These are phyloP conservation scores for Comarum palustre DNA, from an alignment of 306 rosid genomes.

Conservation along the genomic window DNA sequence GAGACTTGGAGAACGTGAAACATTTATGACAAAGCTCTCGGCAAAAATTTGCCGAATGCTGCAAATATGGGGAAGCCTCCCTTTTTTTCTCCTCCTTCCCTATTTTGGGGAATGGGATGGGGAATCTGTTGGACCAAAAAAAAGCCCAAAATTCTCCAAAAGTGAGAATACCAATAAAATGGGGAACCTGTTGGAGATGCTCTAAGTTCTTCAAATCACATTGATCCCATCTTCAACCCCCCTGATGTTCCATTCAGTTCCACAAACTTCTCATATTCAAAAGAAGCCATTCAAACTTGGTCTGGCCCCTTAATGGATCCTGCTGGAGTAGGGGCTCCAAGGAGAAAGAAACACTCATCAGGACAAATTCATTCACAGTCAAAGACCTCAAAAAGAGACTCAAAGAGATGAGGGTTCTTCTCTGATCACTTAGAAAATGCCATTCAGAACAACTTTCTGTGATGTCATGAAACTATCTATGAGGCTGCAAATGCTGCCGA, in stretches of 20 bases:
- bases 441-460: slow-evolving; percentile 27
- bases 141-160: too few relatives aligned
- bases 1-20: too few relatives aligned
- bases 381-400: slow-evolving; percentile 51
- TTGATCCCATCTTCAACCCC: slow-evolving; percentile 81
- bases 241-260: slow-evolving; percentile 90
- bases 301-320: slow-evolving; percentile 88
- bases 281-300: slow-evolving; percentile 81
- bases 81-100: too few relatives aligned
- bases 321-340: slow-evolving; percentile 55
- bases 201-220: slow-evolving; percentile 80
- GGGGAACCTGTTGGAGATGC: too few relatives aligned
- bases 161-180: too few relatives aligned
- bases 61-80: too few relatives aligned
- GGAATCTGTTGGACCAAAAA: too few relatives aligned
- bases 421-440: slow-evolving; percentile 22
- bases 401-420: slow-evolving; percentile 33
- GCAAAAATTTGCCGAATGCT: too few relatives aligned
- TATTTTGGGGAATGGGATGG: too few relatives aligned
- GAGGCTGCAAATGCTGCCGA: slow-evolving; percentile 54
- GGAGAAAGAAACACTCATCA: slow-evolving; percentile 69
- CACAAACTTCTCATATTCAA: slow-evolving; percentile 71
- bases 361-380: slow-evolving; percentile 59
- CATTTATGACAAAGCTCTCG: too few relatives aligned
- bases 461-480: slow-evolving; percentile 40